Evolutionary conservation across 2,329 filamentous ascomycete genomes (phyloP).

Genomic region (Aureobasidium sp.): DNA sequence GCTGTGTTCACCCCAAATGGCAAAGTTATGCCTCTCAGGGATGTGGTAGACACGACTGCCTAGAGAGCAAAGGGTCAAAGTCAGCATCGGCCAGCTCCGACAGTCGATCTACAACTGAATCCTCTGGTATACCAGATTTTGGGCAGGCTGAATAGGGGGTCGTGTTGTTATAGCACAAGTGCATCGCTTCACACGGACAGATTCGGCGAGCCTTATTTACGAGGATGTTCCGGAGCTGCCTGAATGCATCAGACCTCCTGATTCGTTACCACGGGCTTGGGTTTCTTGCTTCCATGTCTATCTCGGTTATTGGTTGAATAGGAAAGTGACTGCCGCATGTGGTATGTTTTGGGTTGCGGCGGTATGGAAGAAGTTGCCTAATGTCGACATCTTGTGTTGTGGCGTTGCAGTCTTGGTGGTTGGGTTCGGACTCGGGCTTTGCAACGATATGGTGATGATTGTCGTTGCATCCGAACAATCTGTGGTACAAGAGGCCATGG

Average conservation of each 20-base stretch:
- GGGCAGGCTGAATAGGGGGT: neutral
- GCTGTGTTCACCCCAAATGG: neutral
- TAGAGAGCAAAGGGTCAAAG: neutral
- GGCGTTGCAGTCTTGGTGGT: neutral
- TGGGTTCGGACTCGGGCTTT: neutral
- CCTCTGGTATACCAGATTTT: neutral
- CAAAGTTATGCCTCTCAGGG: neutral
- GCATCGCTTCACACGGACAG: neutral
- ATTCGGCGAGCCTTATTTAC: neutral
- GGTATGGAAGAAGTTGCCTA: neutral
- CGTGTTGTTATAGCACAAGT: neutral
- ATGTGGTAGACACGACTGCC: neutral
- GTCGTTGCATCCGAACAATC: neutral
- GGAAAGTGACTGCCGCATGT: neutral
- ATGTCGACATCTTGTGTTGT: neutral
- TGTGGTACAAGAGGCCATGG: neutral
- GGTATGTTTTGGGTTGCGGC: neutral
- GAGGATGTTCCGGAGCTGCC: neutral
- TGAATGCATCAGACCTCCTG: neutral
- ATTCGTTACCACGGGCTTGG: neutral
- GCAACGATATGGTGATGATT: neutral
- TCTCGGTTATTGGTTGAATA: neutral
- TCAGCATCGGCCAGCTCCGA: neutral
- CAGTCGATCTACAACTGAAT: neutral
- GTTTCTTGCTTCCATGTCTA: neutral